Conservation (phyloP, 2,329 filamentous ascomycete genomes). For the Fusarium circinatum region DNA sequence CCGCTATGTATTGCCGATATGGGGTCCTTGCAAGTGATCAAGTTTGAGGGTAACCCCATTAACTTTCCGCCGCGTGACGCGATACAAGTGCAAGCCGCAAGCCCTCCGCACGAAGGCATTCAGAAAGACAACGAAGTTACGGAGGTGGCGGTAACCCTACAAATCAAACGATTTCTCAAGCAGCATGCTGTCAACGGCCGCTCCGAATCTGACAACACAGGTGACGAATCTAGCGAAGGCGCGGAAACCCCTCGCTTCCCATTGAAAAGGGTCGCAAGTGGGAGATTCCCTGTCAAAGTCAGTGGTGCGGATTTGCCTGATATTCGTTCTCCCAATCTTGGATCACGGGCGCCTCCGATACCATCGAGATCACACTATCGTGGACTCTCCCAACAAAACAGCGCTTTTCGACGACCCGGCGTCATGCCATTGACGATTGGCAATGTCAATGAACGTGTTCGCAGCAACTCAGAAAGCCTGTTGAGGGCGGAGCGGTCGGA, state of each 20-base stretch:
- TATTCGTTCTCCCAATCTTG: conserved; percentile 72
- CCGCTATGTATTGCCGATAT: conserved; percentile 89
- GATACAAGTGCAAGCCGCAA: conserved; percentile 67
- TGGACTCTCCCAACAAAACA: conserved; percentile 74
- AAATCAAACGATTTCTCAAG: conserved; percentile 70
- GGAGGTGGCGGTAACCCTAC: conserved; percentile 67
- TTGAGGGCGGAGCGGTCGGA: conserved; percentile 63
- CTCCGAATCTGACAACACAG: conserved; percentile 65
- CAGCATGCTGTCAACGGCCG: conserved; percentile 63
- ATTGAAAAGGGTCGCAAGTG: conserved; percentile 70
- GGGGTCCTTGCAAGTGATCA: conserved; percentile 87
- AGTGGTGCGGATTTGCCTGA: conserved; percentile 77
- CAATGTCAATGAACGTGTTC: conserved; percentile 73
- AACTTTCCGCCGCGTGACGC: conserved; percentile 80
- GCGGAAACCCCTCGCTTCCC: conserved; percentile 82
- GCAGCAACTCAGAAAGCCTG: conserved; percentile 72
- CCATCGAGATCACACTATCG: conserved; percentile 82
- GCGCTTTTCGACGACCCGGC: conserved; percentile 72
- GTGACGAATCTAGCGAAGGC: conserved; percentile 75
- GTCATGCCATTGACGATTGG: conserved; percentile 77
- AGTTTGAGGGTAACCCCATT: conserved; percentile 88
- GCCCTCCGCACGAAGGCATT: conserved; percentile 64
- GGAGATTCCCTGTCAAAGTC: conserved; percentile 75
- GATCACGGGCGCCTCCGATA: conserved; percentile 75
- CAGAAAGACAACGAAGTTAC: conserved; percentile 70